Conservation (phyloP, 495 filamentous ascomycete genomes). For the Beverwykella pulmonaria region DNA sequence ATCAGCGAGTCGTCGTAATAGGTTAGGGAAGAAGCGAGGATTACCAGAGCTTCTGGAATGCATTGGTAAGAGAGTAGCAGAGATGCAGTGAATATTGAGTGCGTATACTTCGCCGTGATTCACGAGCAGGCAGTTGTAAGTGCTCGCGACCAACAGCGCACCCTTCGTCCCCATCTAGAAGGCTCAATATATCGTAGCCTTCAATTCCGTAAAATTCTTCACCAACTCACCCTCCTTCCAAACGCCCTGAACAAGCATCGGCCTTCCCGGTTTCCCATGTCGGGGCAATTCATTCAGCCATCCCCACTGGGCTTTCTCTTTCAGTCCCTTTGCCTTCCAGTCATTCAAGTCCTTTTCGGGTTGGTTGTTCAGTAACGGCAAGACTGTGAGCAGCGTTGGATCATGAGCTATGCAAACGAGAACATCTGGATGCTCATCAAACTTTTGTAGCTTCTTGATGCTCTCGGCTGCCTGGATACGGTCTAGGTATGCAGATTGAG, state of each 20-base stretch:
- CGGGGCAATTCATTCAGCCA: constrained; percentile 20
- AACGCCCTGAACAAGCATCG: constrained; percentile 15
- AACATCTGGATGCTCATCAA: constrained; percentile 14
- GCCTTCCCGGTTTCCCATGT: constrained; percentile 15
- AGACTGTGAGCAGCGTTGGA: constrained; percentile 3
- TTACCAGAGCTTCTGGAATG: too few species aligned
- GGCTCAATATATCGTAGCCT: constrained; percentile 5
- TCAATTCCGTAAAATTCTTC: constrained; percentile 11
- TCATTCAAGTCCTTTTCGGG: constrained; percentile 14
- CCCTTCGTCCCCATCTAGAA: background rate
- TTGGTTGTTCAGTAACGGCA: constrained; percentile 14
- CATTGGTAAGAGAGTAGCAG: too few species aligned
- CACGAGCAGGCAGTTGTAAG: too few species aligned
- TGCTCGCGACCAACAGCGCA: too few species aligned
- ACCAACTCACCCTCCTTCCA: constrained; percentile 18
- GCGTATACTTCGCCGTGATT: too few species aligned
- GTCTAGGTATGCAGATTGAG: constrained; percentile 17
- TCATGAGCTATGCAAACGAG: constrained; percentile 22
- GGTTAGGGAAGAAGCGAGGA: too few species aligned
- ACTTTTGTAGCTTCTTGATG: constrained; percentile 15
- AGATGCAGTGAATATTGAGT: too few species aligned
- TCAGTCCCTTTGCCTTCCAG: constrained; percentile 13
- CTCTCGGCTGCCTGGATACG: constrained; percentile 14
- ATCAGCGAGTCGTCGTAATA: too few species aligned
- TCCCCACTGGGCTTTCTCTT: constrained; percentile 22